These are phyloP conservation scores for Bipolaris zeicola DNA, from an alignment of 2,329 filamentous ascomycete species.

Conservation along the genomic window DNA sequence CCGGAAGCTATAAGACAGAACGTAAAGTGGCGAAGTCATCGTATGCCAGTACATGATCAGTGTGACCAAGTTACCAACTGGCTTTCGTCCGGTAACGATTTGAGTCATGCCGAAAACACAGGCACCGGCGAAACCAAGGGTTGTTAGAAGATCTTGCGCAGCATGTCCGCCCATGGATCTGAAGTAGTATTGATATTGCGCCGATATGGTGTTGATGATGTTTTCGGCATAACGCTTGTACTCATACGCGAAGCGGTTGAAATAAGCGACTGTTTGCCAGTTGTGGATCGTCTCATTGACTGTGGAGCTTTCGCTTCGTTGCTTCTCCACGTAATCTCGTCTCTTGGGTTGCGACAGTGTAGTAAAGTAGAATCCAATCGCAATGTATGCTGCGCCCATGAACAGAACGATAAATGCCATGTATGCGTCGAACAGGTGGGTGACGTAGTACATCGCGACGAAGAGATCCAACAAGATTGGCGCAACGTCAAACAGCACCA, in stretches of 20 bases:
- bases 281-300: slow-evolving; percentile 65
- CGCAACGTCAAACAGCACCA: slow-evolving; percentile 63
- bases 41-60: slow-evolving; percentile 67
- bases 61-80: slow-evolving; percentile 67
- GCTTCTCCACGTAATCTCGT: slow-evolving; percentile 51
- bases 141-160: slow-evolving; percentile 55
- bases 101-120: slow-evolving; percentile 61
- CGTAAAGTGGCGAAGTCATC: slow-evolving; percentile 56
- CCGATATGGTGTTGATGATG: slow-evolving; percentile 46
- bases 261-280: slow-evolving; percentile 65
- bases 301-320: slow-evolving; percentile 57
- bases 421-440: slow-evolving; percentile 65
- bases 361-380: slow-evolving; percentile 54
- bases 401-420: slow-evolving; percentile 49
- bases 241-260: slow-evolving; percentile 63
- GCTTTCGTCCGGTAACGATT: slow-evolving; percentile 56
- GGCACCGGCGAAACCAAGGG: slow-evolving; percentile 56
- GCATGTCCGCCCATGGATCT: slow-evolving; percentile 43
- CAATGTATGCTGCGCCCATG: slow-evolving; percentile 56
- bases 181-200: slow-evolving; percentile 43
- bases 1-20: slow-evolving; percentile 57
- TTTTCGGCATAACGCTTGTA: slow-evolving; percentile 55
- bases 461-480: slow-evolving; percentile 68
- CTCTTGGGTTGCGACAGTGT: slow-evolving; percentile 50
- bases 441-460: slow-evolving; percentile 66